Conservation (phyloP, 192 early-diverging fungal species). For the Rhizophagus clarus region DNA sequence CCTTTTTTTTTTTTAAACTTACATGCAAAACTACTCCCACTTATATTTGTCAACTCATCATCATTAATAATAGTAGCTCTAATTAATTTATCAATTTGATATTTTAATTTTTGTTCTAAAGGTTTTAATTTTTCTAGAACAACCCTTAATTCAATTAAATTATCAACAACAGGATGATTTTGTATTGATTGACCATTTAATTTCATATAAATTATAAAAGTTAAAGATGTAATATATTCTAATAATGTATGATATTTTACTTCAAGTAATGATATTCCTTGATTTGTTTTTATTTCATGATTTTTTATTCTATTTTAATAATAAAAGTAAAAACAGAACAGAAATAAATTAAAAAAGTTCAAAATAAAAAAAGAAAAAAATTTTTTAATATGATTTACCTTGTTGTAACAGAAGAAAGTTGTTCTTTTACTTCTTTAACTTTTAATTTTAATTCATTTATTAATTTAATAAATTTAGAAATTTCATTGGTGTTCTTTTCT, state of each 20-base stretch:
- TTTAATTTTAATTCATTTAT: constrained; percentile 29
- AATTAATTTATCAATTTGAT: constrained; percentile 96
- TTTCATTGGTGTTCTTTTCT: neutral
- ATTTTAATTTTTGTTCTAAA: constrained; percentile 90
- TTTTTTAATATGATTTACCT: neutral
- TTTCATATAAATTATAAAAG: constrained; percentile 77
- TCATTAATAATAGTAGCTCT: constrained; percentile 59
- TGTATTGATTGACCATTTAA: constrained; percentile 69
- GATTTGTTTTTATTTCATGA: constrained; percentile 48
- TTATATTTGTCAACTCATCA: constrained; percentile 30
- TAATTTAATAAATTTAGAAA: constrained; percentile 11
- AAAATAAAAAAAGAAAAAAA: neutral
- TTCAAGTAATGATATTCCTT: constrained; percentile 88
- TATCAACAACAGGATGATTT: constrained; percentile 61
- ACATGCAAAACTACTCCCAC: constrained; percentile 31
- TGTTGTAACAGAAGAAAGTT: neutral
- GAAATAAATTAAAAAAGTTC: no score
- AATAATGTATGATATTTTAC: constrained; percentile 87
- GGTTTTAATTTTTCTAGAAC: constrained; percentile 95
- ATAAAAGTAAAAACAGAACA: no score
- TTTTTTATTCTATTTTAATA: neutral
- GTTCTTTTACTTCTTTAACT: constrained; percentile 25
- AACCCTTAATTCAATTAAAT: constrained; percentile 78
- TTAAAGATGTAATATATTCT: constrained; percentile 82
- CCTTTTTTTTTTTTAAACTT: neutral